Evolutionary conservation across 73 alveolate genomes (phyloP).

Genomic region (Symbiodinium natans): DNA sequence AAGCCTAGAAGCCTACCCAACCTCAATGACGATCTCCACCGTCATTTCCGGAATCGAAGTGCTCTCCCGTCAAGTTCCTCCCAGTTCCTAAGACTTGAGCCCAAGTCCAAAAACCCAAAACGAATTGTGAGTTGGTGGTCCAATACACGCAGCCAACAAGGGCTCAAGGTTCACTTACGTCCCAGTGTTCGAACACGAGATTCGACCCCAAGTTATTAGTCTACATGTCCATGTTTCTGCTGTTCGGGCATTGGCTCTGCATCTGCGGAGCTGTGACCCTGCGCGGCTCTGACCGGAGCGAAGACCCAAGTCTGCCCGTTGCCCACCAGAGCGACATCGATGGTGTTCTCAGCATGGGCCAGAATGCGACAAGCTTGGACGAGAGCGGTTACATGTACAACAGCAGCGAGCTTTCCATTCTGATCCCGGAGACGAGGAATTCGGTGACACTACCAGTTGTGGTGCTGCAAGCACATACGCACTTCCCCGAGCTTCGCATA

Average conservation of each 20-base stretch:
- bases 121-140: too few relatives aligned
- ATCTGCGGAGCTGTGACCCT: neutral
- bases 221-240: too few relatives aligned
- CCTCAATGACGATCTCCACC: too few relatives aligned
- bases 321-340: neutral
- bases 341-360: too few relatives aligned
- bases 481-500: constrained; percentile 5
- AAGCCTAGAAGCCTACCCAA: too few relatives aligned
- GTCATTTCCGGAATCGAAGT: too few relatives aligned
- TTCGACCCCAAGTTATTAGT: too few relatives aligned
- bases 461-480: neutral
- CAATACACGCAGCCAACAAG: neutral
- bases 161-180: neutral
- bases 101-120: too few relatives aligned
- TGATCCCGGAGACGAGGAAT: neutral
- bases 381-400: neutral
- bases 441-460: neutral
- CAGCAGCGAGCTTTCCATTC: neutral
- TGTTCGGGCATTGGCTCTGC: neutral
- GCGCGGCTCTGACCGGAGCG: neutral
- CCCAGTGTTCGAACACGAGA: too few relatives aligned
- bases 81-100: too few relatives aligned
- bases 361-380: neutral
- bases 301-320: neutral
- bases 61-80: too few relatives aligned